Percentiles rank a stretch among this genome's conserved stretches.
Conservation (phyloP, 208 protist species). For the Kentomonas sorsogonicus region DNA sequence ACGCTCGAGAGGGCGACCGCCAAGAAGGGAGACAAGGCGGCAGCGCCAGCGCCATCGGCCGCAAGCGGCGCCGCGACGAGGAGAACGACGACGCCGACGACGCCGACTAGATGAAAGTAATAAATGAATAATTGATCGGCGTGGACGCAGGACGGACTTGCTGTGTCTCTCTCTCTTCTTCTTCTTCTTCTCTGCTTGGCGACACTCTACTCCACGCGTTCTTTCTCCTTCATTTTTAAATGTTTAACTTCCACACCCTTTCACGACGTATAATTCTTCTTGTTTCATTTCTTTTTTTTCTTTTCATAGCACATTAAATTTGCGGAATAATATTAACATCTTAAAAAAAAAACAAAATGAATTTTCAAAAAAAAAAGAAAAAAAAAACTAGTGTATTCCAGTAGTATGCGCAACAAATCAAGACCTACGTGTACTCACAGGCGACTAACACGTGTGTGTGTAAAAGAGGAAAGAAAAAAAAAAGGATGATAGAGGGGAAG, state of each 20-base stretch:
- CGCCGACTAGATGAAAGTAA: background rate
- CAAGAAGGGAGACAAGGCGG: conserved; percentile 24
- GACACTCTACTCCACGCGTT: background rate
- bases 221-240: background rate
- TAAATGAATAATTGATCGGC: conserved; percentile 4
- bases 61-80: background rate
- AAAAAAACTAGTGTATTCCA: too few species aligned
- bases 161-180: too few species aligned
- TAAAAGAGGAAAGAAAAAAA: conserved; percentile 4
- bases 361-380: conserved; percentile 1
- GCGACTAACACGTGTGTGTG: too few species aligned
- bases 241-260: too few species aligned
- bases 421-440: too few species aligned
- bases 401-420: too few species aligned
- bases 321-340: background rate
- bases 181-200: background rate
- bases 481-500: background rate
- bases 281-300: background rate
- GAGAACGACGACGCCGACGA: background rate
- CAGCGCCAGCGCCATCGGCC: conserved; percentile 11
- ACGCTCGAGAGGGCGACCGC: conserved; percentile 57
- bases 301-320: background rate
- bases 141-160: too few species aligned
- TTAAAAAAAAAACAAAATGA: background rate
- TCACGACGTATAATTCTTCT: background rate